Evolutionary conservation across 2,329 filamentous ascomycete genomes (phyloP), one percentile per base, ranked within the genome.

Genomic region (Zymoseptoria pseudotritici): DNA sequence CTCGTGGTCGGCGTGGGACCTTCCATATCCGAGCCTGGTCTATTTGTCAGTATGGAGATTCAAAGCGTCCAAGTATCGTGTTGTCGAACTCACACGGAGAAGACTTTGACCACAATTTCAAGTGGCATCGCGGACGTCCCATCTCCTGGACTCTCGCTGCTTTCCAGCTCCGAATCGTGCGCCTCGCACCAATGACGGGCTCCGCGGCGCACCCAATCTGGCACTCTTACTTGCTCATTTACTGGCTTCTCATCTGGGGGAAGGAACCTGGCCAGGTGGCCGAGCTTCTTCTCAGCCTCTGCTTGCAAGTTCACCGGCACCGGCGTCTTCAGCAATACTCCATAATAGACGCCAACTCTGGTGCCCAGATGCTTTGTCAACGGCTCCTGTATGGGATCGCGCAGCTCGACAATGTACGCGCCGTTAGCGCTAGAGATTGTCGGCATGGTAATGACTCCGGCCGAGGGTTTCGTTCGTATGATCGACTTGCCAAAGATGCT

Each of bases 101-200:
- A 58, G 17, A 58, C 46, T 53, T 58, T 58, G 36, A 58, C 46
- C 17, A 58, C 50, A 21, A 58, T 53, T 0, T 58, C 57, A n/a
- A 46, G 36, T 13, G 36, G 36, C 13, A 46, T 46, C 13, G 36
- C 17, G 36, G 36, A 3, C 36, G 4, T n/a, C 13, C 13, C 36
- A 46, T 46, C 36, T 13, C 36, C 36, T 46, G 13, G 13, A 17
- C 13, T n/a, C 36, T 11, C 36, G 17, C 13, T 7, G 36, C 17
- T n/a, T 17, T 46, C 36, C 36, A 7, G 13, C 13, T 17, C 17
- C 13, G 36, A n/a, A 46, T 46, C 36, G 3, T 13, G 36, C 36
- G 36, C 36, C 13, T 46, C 13, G 13, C 17, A 46, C 13, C 13
- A 46, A 7, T 13, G 11, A 46, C 17, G 36, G 7, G 26, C 26